Evolutionary conservation across 2,329 filamentous ascomycete genomes (phyloP), one percentile per base, ranked within the genome.

Genomic region (Cordyceps javanica): DNA sequence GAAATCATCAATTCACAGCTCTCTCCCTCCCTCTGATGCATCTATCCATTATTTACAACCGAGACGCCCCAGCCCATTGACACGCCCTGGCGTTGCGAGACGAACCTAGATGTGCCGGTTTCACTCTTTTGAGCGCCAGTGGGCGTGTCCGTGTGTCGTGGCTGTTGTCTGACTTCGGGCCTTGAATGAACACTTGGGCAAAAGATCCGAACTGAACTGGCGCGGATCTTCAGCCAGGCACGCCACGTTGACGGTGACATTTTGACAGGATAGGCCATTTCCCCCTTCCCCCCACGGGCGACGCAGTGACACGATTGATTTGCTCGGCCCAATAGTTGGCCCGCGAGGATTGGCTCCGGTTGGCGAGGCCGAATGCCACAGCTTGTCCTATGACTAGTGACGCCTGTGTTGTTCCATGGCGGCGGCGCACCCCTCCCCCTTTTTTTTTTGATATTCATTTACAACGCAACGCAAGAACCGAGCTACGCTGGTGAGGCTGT

Each of bases 291-390:
- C n/a, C n/a, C n/a, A n/a, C n/a, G n/a, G n/a, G n/a, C n/a, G n/a
- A n/a, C 14, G 21, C 39, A 8, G 26, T 9, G 14, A 16, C 49
- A 32, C n/a, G 28, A 5, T 10, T 53, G 32, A 14, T 34, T 10
- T 53, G 32, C 14, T 34, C 49, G 52, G 52, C 21, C 39, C 52
- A 45, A 55, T 45, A 14, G 30, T 55, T 55, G 21, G 52, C 52
- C 41, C 52, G 52, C 9, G 19, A 26, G 14, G 30, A n/a, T n/a
- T n/a, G n/a, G n/a, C n/a, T n/a, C n/a, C n/a, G n/a, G n/a, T n/a
- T n/a, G n/a, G n/a, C n/a, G n/a, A n/a, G n/a, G n/a, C n/a, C n/a
- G n/a, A n/a, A 42, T 42, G 42, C 42, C 13, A 45, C 25, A 45
- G 23, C 23, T 14, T 45, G 5, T 3, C 42, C 26, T n/a, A 4